phyloP scores from a whole-genome alignment of 1,284 basidiomycete species.

The Earliella scabrosa region DNA sequence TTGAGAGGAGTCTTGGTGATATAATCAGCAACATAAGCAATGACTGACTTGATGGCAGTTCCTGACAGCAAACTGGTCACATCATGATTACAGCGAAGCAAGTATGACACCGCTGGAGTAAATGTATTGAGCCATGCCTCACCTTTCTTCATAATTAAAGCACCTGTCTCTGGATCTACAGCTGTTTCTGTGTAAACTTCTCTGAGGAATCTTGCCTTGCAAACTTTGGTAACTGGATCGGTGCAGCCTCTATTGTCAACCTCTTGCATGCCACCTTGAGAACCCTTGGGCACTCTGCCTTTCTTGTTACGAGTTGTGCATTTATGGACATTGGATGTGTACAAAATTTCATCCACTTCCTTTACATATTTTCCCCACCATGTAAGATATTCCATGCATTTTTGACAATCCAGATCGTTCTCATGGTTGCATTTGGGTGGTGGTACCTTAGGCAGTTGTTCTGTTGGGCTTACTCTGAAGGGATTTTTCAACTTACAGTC shows the following conservation, averaged over 20 bases:
- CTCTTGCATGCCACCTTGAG: neutral
- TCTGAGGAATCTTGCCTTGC: neutral
- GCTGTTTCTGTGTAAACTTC: neutral
- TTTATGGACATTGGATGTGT: neutral
- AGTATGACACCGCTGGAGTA: no score
- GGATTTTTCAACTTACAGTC: neutral
- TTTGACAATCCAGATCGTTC: neutral
- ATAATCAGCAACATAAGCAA: no score
- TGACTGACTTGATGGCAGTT: no score
- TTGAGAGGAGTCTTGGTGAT: constrained; percentile 42
- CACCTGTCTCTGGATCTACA: constrained; percentile 24
- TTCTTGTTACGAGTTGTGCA: neutral
- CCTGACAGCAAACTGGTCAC: no score
- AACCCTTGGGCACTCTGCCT: neutral
- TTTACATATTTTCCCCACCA: neutral
- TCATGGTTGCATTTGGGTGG: neutral
- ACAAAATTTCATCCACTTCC: no score
- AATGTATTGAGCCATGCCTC: no score
- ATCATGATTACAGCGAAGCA: no score
- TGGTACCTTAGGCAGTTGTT: neutral
- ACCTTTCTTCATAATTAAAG: constrained; percentile 37
- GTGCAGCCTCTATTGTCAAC: neutral
- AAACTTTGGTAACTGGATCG: neutral
- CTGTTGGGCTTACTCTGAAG: neutral
- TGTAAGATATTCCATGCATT: neutral